These are phyloP conservation scores for Solanum hybrid DNA, from an alignment of 305 asterid genomes.

Conservation along the genomic window DNA sequence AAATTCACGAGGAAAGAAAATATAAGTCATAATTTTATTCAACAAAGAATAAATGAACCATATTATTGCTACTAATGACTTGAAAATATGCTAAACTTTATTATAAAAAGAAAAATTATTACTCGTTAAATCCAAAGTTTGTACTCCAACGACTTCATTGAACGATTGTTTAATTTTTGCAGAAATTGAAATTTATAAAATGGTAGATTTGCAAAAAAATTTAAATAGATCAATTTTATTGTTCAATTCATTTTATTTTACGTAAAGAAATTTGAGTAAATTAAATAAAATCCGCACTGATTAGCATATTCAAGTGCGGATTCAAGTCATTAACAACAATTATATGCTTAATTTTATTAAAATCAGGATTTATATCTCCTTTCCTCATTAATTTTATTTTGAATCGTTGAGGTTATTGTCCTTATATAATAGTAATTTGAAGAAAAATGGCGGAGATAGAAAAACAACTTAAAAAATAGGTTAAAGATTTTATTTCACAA, in stretches of 20 bases:
- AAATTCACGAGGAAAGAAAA: background rate
- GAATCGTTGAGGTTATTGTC: background rate
- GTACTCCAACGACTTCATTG: background rate
- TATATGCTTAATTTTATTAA: background rate
- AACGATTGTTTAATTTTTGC: too few species aligned
- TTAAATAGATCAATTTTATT: too few species aligned
- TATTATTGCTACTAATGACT: background rate
- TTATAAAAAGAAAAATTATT: too few species aligned
- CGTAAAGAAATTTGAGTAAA: background rate
- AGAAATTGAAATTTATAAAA: too few species aligned
- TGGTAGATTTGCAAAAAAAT: background rate
- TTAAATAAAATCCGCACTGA: too few species aligned
- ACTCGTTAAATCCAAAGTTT: background rate
- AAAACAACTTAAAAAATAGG: background rate
- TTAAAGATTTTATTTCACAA: background rate
- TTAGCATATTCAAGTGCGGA: background rate
- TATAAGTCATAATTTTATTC: background rate
- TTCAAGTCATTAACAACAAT: background rate
- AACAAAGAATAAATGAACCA: background rate
- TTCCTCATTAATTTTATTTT: background rate
- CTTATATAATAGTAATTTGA: background rate
- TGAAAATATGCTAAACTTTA: background rate
- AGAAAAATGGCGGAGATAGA: background rate
- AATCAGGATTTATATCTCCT: too few species aligned
- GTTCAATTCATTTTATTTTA: too few species aligned